These are phyloP conservation scores for Coleophoma eucalyptorum DNA, from an alignment of 2,329 filamentous ascomycete species.

Conservation along the genomic window DNA sequence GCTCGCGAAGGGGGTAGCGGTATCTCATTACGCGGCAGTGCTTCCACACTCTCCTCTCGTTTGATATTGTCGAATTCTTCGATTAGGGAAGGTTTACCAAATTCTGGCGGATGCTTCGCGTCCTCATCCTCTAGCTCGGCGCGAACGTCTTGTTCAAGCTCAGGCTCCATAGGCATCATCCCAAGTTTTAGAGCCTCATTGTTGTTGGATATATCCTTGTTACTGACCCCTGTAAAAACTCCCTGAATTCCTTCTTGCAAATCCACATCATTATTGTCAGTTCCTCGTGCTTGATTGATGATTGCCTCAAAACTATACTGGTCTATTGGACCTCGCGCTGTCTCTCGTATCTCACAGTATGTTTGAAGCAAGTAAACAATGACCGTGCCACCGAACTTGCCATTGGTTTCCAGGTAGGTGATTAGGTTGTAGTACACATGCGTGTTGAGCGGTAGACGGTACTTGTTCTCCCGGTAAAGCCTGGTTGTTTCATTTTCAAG, in stretches of 20 bases:
- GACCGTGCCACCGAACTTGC: slow-evolving; percentile 73
- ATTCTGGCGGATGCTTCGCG: slow-evolving; percentile 64
- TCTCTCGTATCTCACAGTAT: slow-evolving; percentile 54
- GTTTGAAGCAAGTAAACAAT: slow-evolving; percentile 69
- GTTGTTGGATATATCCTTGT: slow-evolving; percentile 56
- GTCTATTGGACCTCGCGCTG: slow-evolving; percentile 58
- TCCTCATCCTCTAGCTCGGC: slow-evolving; percentile 87
- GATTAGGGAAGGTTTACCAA: slow-evolving; percentile 69
- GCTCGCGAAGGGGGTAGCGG: slow-evolving; percentile 86
- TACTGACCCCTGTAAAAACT: slow-evolving; percentile 55
- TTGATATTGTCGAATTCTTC: slow-evolving; percentile 92
- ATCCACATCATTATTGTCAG: slow-evolving; percentile 56
- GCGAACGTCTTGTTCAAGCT: slow-evolving; percentile 79
- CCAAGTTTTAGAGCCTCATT: slow-evolving; percentile 67
- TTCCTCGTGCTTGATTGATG: slow-evolving; percentile 50
- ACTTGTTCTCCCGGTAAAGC: slow-evolving; percentile 82
- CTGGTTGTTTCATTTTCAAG: slow-evolving; percentile 73
- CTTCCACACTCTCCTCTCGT: slow-evolving; percentile 83
- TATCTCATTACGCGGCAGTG: slow-evolving; percentile 71
- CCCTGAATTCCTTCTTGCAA: slow-evolving; percentile 62
- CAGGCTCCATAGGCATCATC: slow-evolving; percentile 76
- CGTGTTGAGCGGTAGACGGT: slow-evolving; percentile 83
- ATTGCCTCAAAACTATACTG: slow-evolving; percentile 61
- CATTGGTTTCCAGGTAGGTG: slow-evolving; percentile 84
- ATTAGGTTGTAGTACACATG: slow-evolving; percentile 80